Conservation (phyloP, 1,284 basidiomycete species). For the Schizopora paradoxa region DNA sequence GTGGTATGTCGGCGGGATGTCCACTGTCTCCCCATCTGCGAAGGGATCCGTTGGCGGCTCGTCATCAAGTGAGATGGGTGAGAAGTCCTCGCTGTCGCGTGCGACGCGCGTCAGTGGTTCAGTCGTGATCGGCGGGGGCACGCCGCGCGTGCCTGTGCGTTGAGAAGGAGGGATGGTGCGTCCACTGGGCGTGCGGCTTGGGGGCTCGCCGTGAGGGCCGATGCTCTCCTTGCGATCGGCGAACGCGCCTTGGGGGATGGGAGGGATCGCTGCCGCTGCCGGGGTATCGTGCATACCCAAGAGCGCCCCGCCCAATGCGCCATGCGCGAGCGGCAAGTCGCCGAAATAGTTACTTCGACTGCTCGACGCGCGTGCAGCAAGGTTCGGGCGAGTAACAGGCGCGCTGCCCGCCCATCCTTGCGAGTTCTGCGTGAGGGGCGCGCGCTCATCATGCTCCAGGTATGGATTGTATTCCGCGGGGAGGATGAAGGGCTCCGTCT, state of each 20-base stretch:
- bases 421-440: not conserved
- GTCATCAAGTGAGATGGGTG: slow-evolving; percentile 3
- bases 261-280: not conserved
- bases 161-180: slow-evolving; percentile 5
- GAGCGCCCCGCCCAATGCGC: slow-evolving; percentile 3
- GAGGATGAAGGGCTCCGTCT: slow-evolving; percentile 17
- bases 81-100: slow-evolving; percentile 11
- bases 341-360: not conserved
- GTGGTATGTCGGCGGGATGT: slow-evolving; percentile 16
- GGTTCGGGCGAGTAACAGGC: slow-evolving; percentile 2
- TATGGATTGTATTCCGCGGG: slow-evolving; percentile 1
- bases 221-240: slow-evolving; percentile 5
- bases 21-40: slow-evolving; percentile 2
- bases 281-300: slow-evolving; percentile 6
- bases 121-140: not conserved
- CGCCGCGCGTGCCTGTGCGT: slow-evolving; percentile 1
- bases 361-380: slow-evolving; percentile 9
- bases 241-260: not conserved
- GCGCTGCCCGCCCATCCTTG: no score
- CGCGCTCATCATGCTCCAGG: not conserved
- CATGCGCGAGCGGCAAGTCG: slow-evolving; percentile 1
- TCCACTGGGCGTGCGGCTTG: slow-evolving; percentile 1
- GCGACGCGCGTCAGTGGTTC: slow-evolving; percentile 5
- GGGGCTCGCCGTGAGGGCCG: slow-evolving; percentile 6
- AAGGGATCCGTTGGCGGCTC: slow-evolving; percentile 6